A percentile compares a stretch with the other conserved stretches of the same genome.
Evolutionary conservation across 148 eudicot genomes (phyloP).

Genomic region (Polygonum aviculare): DNA sequence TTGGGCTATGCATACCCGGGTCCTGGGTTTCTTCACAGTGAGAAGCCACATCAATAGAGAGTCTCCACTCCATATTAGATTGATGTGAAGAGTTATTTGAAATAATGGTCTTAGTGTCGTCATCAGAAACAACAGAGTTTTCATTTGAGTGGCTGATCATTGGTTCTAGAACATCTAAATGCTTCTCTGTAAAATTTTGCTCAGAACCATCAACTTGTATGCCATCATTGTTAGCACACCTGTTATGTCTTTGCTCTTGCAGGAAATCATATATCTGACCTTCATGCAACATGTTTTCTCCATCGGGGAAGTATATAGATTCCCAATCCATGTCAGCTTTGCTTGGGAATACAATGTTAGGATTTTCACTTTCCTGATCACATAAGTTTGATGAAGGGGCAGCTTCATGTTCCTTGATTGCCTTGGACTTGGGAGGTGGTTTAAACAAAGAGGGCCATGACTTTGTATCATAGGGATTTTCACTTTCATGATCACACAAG

Average conservation of each 20-base stretch:
- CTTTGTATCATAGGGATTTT: neutral
- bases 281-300: neutral
- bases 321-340: constrained; percentile 5
- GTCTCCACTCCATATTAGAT: constrained; percentile 17
- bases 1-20: neutral
- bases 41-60: constrained; percentile 3
- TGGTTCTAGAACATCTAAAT: neutral
- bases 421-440: constrained; percentile 5
- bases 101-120: neutral
- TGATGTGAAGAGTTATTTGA: constrained; percentile 16
- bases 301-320: neutral
- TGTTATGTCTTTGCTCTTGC: neutral
- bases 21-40: constrained; percentile 12
- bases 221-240: neutral
- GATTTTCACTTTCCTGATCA: neutral
- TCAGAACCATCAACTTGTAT: constrained; percentile 1
- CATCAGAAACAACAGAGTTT: constrained; percentile 10
- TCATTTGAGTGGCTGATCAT: neutral
- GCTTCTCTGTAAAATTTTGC: neutral
- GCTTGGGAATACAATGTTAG: neutral
- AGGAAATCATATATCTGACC: neutral
- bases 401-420: neutral
- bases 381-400: constrained; percentile 3
- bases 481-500: neutral
- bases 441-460: constrained; percentile 28